Conservation (phyloP, 768 basidiomycete species). For the Holtermanniella nyarrowii region DNA sequence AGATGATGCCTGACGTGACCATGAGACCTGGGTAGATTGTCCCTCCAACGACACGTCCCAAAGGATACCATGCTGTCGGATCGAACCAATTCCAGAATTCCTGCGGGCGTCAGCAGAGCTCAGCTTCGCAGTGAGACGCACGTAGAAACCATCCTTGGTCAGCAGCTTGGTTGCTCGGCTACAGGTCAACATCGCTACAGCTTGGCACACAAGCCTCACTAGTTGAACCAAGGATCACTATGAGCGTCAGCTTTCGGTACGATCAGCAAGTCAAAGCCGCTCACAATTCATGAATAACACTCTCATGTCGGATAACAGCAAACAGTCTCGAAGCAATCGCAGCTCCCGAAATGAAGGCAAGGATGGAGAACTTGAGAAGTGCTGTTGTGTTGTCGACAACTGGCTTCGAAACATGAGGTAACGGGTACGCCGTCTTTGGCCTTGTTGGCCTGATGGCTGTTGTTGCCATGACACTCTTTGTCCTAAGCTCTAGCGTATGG, state of each 20-base stretch:
- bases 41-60: slow-evolving; percentile 95
- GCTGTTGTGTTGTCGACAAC: slow-evolving; percentile 81
- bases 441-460: neutral
- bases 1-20: slow-evolving; percentile 96
- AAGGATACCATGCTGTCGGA: slow-evolving; percentile 97
- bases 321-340: slow-evolving; percentile 93
- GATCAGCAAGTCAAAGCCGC: slow-evolving; percentile 38
- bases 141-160: slow-evolving; percentile 89
- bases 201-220: slow-evolving; percentile 50
- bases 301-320: slow-evolving; percentile 95
- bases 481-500: too few relatives aligned
- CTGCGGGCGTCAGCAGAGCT: slow-evolving; percentile 44
- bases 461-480: neutral
- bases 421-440: slow-evolving; percentile 24
- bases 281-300: slow-evolving; percentile 98
- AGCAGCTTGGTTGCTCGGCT: slow-evolving; percentile 90
- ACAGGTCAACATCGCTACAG: slow-evolving; percentile 1
- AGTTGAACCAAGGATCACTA: slow-evolving; percentile 99
- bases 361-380: slow-evolving; percentile 78
- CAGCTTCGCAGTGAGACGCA: slow-evolving; percentile 43
- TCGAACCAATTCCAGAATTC: slow-evolving; percentile 99
- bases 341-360: slow-evolving; percentile 81
- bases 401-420: slow-evolving; percentile 37
- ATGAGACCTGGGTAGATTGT: slow-evolving; percentile 97
- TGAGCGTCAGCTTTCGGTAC: slow-evolving; percentile 6